Conservation (phyloP, 2,329 filamentous ascomycete genomes). For the Trichoderma lentiforme region DNA sequence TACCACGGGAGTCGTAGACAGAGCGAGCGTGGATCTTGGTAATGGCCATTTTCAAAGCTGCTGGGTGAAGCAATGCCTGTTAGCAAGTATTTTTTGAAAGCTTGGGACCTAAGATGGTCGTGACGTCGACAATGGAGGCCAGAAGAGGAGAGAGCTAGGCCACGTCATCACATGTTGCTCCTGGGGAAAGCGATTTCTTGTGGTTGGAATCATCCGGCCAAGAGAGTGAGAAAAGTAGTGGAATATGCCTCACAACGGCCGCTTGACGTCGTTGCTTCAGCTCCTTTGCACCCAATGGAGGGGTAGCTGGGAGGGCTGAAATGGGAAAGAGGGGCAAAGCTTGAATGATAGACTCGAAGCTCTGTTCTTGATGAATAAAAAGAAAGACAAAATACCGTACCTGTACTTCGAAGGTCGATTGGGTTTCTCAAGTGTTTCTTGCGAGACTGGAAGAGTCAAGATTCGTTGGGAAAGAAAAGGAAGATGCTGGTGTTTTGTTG, state of each 20-base stretch:
- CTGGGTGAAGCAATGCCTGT: not conserved
- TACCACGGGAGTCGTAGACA: conserved; percentile 97
- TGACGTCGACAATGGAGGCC: not conserved
- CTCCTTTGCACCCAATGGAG: conserved; percentile 17
- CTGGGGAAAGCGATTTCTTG: not conserved
- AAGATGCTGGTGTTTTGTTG: conserved; percentile 13
- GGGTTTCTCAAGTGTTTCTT: conserved; percentile 12
- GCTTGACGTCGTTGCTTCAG: conserved; percentile 6
- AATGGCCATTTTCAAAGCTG: conserved; percentile 70
- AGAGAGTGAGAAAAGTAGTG: not conserved
- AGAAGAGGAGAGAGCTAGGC: not conserved
- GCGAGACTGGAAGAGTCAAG: not conserved
- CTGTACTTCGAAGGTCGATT: conserved; percentile 12
- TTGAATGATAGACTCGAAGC: not conserved
- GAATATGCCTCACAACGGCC: conserved; percentile 26
- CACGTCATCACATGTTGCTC: not conserved
- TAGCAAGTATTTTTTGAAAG: not conserved
- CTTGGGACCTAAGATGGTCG: not conserved
- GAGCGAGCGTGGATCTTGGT: conserved; percentile 87
- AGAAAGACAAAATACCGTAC: not conserved
- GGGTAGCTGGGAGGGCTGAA: conserved; percentile 18
- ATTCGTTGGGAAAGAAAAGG: not conserved
- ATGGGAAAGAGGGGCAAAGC: conserved; percentile 18
- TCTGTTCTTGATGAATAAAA: not conserved
- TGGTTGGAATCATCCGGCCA: not conserved